These are phyloP conservation scores for Gossypium lobatum DNA, from an alignment of 441 rosid species.

Conservation along the genomic window DNA sequence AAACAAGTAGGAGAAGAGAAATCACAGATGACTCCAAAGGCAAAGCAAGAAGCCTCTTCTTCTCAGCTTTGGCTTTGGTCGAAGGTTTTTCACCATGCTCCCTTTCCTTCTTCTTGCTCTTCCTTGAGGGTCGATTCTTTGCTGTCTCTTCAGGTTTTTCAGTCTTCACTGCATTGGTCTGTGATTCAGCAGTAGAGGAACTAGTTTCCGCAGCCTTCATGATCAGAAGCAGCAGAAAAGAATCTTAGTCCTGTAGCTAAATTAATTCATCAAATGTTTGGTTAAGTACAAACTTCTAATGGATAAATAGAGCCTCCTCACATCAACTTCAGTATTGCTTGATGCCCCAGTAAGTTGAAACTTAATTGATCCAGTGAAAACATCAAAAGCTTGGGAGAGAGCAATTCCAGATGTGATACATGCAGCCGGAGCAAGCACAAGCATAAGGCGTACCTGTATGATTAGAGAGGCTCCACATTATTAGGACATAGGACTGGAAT, in stretches of 20 bases:
- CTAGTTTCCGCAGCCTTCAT: slow-evolving; percentile 63
- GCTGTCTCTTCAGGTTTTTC: slow-evolving; percentile 47
- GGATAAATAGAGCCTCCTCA: slow-evolving; percentile 29
- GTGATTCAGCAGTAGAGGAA: slow-evolving; percentile 33
- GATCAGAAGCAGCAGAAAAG: slow-evolving; percentile 25
- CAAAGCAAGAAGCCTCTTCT: slow-evolving; percentile 75
- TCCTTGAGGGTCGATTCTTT: slow-evolving; percentile 65
- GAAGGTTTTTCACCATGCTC: slow-evolving; percentile 51
- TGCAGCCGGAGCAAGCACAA: slow-evolving; percentile 99
- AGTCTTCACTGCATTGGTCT: slow-evolving; percentile 43
- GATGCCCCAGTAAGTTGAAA: slow-evolving; percentile 60
- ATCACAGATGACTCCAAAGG: slow-evolving; percentile 78
- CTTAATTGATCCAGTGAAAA: slow-evolving; percentile 85
- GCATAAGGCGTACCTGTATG: slow-evolving; percentile 95
- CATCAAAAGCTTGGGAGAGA: slow-evolving; percentile 91
- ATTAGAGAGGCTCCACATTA: slow-evolving; percentile 13
- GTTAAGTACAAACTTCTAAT: slow-evolving; percentile 9
- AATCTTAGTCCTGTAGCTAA: slow-evolving; percentile 18
- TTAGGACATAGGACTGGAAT: not conserved
- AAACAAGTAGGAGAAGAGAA: slow-evolving; percentile 73
- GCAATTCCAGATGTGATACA: slow-evolving; percentile 99
- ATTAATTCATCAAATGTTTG: slow-evolving; percentile 14
- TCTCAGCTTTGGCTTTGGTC: slow-evolving; percentile 40
- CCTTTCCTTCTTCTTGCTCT: slow-evolving; percentile 84
- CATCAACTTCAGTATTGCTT: slow-evolving; percentile 41